Evolutionary conservation across 2,329 filamentous ascomycete species (phyloP), one percentile per base, ranked within the genome.

Genomic region (Myriosclerotinia duriaeana): DNA sequence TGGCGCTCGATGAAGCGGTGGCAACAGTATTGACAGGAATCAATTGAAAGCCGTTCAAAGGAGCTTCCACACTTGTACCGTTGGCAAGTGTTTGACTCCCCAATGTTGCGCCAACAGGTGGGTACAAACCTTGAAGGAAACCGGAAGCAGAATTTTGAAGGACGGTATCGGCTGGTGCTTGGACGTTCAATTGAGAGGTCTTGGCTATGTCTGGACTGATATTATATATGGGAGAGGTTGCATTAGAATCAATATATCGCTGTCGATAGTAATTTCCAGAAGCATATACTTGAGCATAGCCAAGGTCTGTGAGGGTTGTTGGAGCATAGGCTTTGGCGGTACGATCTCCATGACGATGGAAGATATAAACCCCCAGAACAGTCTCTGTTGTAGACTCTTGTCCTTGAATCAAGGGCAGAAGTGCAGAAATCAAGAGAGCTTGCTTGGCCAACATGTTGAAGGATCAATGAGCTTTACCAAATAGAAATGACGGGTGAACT

Each of bases 331-430:
- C 82, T 80, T 96, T 97, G 70, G 91, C 80, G 0, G 92, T 94
- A 66, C 93, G 87, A 78, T 97, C 93, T 67, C 93, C 93, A 80
- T 97, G 93, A 55, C 93, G 90, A 72, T 92, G 87, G 82, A 96
- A 96, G 78, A 97, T 87, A 78, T 93, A 95, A 55, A 89, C 87
- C 63, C 92, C 93, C 20, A 96, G 83, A 38, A 76, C 69, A 1
- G 75, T 77, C 66, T 77, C 74, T 40, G 74, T 66, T 11, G 73
- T 73, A 30, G 75, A 76, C 60, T 77, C 74, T 36, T 75, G 70
- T 26, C 72, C 75, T 30, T 70, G 69, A 38, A 71, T 72, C 48
- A 79, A 72, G n/a, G 77, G 74, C 56, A 79, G 68, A 59, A 80
- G 72, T 64, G 79, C 75, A 59, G 80, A 73, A 53, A 80, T 77